A percentile compares a stretch with the other conserved stretches of the same genome.
Evolutionary conservation across 345 rosid species (phyloP).

Genomic region (Hypericum androsaemum): DNA sequence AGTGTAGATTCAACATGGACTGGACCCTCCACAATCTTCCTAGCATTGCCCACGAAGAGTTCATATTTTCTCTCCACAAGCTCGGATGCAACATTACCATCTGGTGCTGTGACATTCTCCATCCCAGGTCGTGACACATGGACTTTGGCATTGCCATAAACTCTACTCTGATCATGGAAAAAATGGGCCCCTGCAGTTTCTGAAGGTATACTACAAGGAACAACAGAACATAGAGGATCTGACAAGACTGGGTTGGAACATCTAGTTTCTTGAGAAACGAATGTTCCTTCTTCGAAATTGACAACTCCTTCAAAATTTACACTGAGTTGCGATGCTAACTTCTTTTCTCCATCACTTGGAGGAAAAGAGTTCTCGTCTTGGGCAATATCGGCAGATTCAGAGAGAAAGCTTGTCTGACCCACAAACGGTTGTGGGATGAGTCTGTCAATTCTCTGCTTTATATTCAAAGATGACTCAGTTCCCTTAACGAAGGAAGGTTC

Average conservation of each 20-base stretch:
- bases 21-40: too few species aligned
- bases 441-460: slow-evolving; percentile 12
- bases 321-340: slow-evolving; percentile 31
- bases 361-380: slow-evolving; percentile 41
- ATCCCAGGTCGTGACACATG: slow-evolving; percentile 10
- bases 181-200: slow-evolving; percentile 21
- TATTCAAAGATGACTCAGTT: slow-evolving; percentile 20
- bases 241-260: slow-evolving; percentile 28
- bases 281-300: slow-evolving; percentile 20
- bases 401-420: slow-evolving; percentile 47
- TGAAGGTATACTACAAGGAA: slow-evolving; percentile 55
- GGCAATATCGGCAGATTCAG: slow-evolving; percentile 53
- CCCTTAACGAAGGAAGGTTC: slow-evolving; percentile 20
- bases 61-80: too few species aligned
- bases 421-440: slow-evolving; percentile 24
- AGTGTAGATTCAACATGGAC: slow-evolving; percentile 14
- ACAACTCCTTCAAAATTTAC: slow-evolving; percentile 24
- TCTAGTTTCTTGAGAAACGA: slow-evolving; percentile 33
- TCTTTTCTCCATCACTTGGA: slow-evolving; percentile 16
- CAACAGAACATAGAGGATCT: slow-evolving; percentile 69
- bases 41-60: too few species aligned
- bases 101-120: slow-evolving; percentile 15
- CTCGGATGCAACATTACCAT: slow-evolving; percentile 10
- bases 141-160: slow-evolving; percentile 20
- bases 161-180: slow-evolving; percentile 16